Conservation (phyloP, 768 basidiomycete species). For the Pulveroboletus sp. region DNA sequence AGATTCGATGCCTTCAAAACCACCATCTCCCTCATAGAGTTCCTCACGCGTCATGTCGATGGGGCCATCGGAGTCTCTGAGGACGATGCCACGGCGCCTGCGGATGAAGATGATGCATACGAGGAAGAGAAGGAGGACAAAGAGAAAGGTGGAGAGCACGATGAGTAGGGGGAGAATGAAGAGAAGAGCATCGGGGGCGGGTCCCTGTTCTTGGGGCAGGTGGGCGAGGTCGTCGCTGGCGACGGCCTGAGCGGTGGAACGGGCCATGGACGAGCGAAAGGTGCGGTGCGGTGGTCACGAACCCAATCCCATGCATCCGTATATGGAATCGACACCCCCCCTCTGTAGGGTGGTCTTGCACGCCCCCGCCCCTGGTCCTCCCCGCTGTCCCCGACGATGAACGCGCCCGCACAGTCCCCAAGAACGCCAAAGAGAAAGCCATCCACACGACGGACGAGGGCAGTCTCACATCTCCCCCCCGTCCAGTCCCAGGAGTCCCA, state of each 20-base stretch:
- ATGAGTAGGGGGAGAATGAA: constrained; percentile 93
- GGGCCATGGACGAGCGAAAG: constrained; percentile 4
- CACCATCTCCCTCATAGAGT: constrained; percentile 86
- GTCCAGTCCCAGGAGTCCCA: constrained; percentile 57
- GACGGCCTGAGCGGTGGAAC: not conserved
- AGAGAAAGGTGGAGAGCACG: constrained; percentile 88
- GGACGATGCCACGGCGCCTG: constrained; percentile 69
- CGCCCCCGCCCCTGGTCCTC: not conserved
- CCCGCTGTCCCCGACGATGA: constrained; percentile 33
- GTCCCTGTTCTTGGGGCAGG: constrained; percentile 18
- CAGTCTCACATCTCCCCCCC: constrained; percentile 57
- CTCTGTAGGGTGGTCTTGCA: constrained; percentile 6
- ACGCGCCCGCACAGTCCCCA: constrained; percentile 45
- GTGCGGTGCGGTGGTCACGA: constrained; percentile 5
- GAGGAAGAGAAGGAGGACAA: constrained; percentile 89
- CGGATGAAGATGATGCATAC: constrained; percentile 85
- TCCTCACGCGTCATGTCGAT: constrained; percentile 92
- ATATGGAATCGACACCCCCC: constrained; percentile 19
- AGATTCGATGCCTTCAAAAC: constrained; percentile 87
- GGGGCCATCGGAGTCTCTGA: constrained; percentile 88
- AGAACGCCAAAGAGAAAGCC: constrained; percentile 49
- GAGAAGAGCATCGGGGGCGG: constrained; percentile 64
- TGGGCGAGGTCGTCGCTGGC: not conserved
- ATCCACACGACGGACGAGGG: constrained; percentile 56
- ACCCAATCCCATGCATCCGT: constrained; percentile 11